Base-by-base conservation (phyloP, 495 filamentous ascomycete species). In the Penicillium herquei region DNA sequence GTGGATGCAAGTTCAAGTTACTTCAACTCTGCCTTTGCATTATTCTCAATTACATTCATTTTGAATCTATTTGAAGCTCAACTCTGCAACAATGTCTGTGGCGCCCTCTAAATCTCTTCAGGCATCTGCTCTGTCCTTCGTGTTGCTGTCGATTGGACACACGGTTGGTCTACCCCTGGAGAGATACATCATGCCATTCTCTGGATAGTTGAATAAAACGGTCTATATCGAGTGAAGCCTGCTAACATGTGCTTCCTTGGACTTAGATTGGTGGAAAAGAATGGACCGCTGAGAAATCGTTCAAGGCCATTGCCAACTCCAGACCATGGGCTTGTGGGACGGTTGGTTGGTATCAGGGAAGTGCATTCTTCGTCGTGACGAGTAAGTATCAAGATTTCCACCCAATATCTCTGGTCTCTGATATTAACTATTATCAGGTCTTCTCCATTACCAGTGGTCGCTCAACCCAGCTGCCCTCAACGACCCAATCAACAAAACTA, bases 321-420 rank as follows among this genome's bases (percentile, higher is more conserved):
- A 61, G 54, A 54, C 47, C 67, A 0, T 70, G 67, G 67, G 55
- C 65, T 37, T 57, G 63, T 48, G 67, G 65, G 7, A 64, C 57
- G 35, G 58, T 69, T 6, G 68, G 68, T 6, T 71, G 68, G 68
- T 71, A 66, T 40, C 68, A 71, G 68, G 68, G 68, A 31, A 69
- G 68, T 43, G 64, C 62, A n/a, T 66, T 69, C 39, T 57, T 70
- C 30, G 17, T 70, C 3, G 33, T 64, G 30, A 57, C 61, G 21
- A 46, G 68, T 70, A 57, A 10, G 58, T 66, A 39, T 14, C 6
- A 17, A 14, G 5, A n/a, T 21, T 49, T 16, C 14, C 18, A 37
- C 40, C 17, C 13, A 51, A 3, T 21, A 26, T 18, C 18, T 7
- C 44, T 31, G 21, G 11, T 4, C 7, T 10, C 33, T 11, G 3